These are phyloP conservation scores for Diplocarpon rosae DNA, from an alignment of 2,329 filamentous ascomycete species.

Conservation along the genomic window DNA sequence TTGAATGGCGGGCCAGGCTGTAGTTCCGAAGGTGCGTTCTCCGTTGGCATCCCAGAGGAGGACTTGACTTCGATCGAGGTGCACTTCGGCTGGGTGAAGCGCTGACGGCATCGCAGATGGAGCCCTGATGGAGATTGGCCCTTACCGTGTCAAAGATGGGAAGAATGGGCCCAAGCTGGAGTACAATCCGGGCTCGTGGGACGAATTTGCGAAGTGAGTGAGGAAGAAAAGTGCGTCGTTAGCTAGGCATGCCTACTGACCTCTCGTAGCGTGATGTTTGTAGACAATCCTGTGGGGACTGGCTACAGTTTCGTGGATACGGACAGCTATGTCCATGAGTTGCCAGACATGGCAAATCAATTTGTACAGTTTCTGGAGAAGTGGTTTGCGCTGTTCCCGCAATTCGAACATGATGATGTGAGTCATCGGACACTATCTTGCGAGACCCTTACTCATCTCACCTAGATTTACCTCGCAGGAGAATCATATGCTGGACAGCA, in stretches of 20 bases:
- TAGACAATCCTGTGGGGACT: constrained; percentile 93
- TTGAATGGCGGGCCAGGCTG: constrained; percentile 94
- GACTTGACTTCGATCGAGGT: too few relatives aligned
- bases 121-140: constrained; percentile 74
- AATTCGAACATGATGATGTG: constrained; percentile 87
- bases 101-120: constrained; percentile 5
- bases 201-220: constrained; percentile 81
- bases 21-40: constrained; percentile 88
- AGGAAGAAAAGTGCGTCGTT: background rate
- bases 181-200: constrained; percentile 93
- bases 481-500: constrained; percentile 96
- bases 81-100: background rate
- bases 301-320: constrained; percentile 94
- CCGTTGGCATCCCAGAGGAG: constrained; percentile 39
- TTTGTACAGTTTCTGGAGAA: constrained; percentile 85
- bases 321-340: constrained; percentile 72
- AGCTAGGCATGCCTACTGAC: background rate
- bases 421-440: constrained; percentile 29
- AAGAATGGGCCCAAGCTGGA: constrained; percentile 43
- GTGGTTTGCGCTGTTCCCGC: constrained; percentile 82
- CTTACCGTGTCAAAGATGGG: constrained; percentile 73
- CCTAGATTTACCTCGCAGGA: constrained; percentile 81
- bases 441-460: constrained; percentile 16
- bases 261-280: constrained; percentile 56
- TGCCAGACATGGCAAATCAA: constrained; percentile 80